Percentiles rank a stretch among this genome's conserved stretches.
Conservation (phyloP, 306 rosid species). For the Rubus idaeus region DNA sequence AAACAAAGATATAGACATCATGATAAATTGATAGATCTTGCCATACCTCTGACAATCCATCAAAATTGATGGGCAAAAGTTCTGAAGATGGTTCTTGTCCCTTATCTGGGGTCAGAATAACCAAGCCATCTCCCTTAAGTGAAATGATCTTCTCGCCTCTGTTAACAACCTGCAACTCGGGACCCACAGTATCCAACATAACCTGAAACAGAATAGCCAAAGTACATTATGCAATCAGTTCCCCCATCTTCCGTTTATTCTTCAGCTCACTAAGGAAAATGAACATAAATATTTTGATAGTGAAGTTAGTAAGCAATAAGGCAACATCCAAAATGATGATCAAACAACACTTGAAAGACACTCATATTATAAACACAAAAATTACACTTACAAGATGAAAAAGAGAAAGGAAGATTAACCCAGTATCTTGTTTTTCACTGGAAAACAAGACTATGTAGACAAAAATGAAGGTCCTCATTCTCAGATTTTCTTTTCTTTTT, state of each 20-base stretch:
- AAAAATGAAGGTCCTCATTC: not conserved
- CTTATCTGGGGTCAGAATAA: constrained; percentile 69
- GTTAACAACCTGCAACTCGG: constrained; percentile 86
- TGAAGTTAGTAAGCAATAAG: not conserved
- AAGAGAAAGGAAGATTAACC: not conserved
- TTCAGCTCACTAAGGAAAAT: not conserved
- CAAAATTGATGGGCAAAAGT: constrained; percentile 82
- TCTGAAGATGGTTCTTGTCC: constrained; percentile 75
- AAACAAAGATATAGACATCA: not conserved
- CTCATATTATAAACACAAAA: not conserved
- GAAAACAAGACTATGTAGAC: not conserved
- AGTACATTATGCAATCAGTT: constrained; percentile 17
- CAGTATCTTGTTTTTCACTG: not conserved
- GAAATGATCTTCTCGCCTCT: constrained; percentile 56
- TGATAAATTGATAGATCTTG: not conserved
- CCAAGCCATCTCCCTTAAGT: constrained; percentile 52
- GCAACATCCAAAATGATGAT: not conserved
- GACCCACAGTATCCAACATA: constrained; percentile 87
- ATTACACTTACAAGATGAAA: not conserved
- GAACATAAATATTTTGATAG: not conserved
- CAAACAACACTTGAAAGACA: not conserved
- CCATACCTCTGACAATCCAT: constrained; percentile 76
- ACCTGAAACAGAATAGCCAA: constrained; percentile 40
- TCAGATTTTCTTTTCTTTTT: not conserved
- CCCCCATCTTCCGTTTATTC: not conserved